A percentile compares a stretch with the other conserved stretches of the same genome.
These are phyloP conservation scores for Scheffersomyces insectosa DNA, from an alignment of 1,139 yeast species.

Conservation along the genomic window DNA sequence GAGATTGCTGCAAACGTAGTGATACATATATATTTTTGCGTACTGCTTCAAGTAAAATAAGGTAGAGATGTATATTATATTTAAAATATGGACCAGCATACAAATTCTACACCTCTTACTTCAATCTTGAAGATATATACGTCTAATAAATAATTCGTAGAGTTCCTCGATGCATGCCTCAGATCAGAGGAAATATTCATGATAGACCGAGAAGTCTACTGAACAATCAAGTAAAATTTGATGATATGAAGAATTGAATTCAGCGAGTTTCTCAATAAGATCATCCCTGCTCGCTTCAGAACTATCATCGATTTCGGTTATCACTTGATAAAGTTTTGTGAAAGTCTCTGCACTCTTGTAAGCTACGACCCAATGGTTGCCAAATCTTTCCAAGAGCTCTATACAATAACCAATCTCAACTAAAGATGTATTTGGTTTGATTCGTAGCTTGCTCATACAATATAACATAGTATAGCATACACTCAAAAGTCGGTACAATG, in stretches of 20 bases:
- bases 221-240: background rate
- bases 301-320: background rate
- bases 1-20: too few relatives aligned
- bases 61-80: too few relatives aligned
- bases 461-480: constrained; percentile 46
- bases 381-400: constrained; percentile 46
- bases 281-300: background rate
- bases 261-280: background rate
- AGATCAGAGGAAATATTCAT: background rate
- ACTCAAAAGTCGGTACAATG: constrained; percentile 43
- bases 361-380: constrained; percentile 48
- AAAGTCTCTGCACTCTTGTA: constrained; percentile 44
- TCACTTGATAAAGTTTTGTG: constrained; percentile 6
- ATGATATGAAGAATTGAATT: background rate
- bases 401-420: constrained; percentile 45
- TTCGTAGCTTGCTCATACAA: constrained; percentile 46
- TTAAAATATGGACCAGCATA: too few relatives aligned
- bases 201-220: background rate
- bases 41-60: too few relatives aligned
- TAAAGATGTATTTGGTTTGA: constrained; percentile 44
- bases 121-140: too few relatives aligned
- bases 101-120: too few relatives aligned
- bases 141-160: too few relatives aligned
- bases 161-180: too few relatives aligned
- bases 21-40: too few relatives aligned